phyloP scores from a whole-genome alignment of 2,329 filamentous ascomycete species.

The Fusarium goolgardi region DNA sequence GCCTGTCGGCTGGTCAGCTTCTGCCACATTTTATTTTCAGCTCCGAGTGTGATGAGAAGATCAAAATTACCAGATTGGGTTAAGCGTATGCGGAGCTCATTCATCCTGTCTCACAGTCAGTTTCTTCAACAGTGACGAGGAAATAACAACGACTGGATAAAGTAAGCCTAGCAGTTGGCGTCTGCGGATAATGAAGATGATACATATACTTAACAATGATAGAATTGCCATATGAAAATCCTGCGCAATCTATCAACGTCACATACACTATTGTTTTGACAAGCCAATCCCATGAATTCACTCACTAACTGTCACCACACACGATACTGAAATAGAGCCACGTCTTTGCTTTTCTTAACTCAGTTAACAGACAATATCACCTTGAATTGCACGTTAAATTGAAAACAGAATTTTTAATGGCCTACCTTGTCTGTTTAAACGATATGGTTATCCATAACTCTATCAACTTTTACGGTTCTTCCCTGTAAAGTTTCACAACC shows the following conservation, averaged over 20 bases:
- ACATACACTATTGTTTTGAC: not conserved
- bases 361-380: not conserved
- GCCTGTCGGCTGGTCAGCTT: not conserved
- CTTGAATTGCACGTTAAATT: too few species aligned
- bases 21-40: not conserved
- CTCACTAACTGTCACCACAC: too few species aligned
- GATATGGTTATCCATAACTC: not conserved
- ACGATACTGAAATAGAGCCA: not conserved
- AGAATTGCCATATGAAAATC: fast-evolving
- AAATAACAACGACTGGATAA: not conserved
- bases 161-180: not conserved
- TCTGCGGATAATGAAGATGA: too few species aligned
- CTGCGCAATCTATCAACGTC: too few species aligned
- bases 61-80: constrained; percentile 16
- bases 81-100: not conserved
- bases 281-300: too few species aligned
- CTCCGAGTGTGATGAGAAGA: constrained; percentile 22
- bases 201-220: too few species aligned
- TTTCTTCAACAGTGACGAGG: not conserved
- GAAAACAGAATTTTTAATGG: too few species aligned
- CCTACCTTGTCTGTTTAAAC: fast-evolving
- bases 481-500: not conserved
- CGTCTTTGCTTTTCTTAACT: not conserved
- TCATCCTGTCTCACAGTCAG: not conserved
- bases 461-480: not conserved